Evolutionary conservation across 2,329 filamentous ascomycete species (phyloP).

Genomic region (Seiridium unicorne): DNA sequence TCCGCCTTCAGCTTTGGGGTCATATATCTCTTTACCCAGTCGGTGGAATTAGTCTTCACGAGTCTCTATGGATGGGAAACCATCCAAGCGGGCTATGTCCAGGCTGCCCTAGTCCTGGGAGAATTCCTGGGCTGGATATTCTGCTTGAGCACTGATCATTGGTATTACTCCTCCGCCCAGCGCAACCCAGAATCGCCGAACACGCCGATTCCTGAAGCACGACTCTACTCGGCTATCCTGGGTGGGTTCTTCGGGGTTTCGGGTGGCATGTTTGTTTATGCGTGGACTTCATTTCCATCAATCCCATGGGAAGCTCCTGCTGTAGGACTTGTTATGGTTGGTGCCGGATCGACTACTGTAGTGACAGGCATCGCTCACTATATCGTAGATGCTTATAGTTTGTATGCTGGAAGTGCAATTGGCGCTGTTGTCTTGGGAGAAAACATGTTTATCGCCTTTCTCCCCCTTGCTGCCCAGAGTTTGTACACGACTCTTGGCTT

Average conservation of each 20-base stretch:
- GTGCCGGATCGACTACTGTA: constrained; percentile 46
- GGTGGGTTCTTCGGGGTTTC: constrained; percentile 11
- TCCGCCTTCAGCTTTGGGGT: constrained; percentile 25
- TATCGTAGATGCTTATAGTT: constrained; percentile 46
- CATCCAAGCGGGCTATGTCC: constrained; percentile 7
- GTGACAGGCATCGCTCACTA: constrained; percentile 45
- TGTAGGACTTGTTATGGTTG: constrained; percentile 44
- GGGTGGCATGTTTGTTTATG: constrained; percentile 50
- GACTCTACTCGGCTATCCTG: constrained; percentile 2
- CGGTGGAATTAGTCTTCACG: constrained; percentile 17
- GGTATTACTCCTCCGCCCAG: constrained; percentile 38
- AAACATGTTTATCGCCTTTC: constrained; percentile 42
- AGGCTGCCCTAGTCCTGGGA: neutral
- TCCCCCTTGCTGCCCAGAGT: constrained; percentile 23
- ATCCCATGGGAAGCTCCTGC: constrained; percentile 46
- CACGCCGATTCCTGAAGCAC: constrained; percentile 16
- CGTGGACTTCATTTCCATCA: constrained; percentile 41
- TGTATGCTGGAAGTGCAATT: constrained; percentile 47
- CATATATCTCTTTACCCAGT: constrained; percentile 23
- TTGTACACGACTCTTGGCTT: constrained; percentile 48
- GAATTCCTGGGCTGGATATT: constrained; percentile 12
- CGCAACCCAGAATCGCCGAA: constrained; percentile 33
- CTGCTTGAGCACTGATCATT: constrained; percentile 18
- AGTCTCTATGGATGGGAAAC: constrained; percentile 17
- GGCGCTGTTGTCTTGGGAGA: constrained; percentile 47